Base-by-base conservation (phyloP, 768 basidiomycete species). In the Macrocybe gigantea region DNA sequence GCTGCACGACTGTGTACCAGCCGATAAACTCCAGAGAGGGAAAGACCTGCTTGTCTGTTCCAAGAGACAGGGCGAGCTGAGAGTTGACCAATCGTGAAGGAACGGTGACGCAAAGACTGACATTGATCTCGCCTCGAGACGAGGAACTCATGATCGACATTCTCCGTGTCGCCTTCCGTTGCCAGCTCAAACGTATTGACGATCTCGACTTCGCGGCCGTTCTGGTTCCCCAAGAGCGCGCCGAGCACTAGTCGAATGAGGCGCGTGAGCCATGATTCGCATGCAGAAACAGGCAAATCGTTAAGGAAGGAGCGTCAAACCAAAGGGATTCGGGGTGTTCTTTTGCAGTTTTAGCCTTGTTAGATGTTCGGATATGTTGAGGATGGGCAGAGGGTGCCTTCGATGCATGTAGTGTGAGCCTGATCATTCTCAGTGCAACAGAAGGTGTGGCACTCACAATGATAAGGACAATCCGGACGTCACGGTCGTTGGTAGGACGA, bases 21-120 rank as follows among this genome's bases (percentile, higher is more conserved):
- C 96, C 96, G 44, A 99, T 88, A 60, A 99, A 85, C 61, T 98
- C 96, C 33, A 98, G 76, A 1, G 93, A 93, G 8, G 96, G 96
- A 64, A 99, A 98, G 14, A 98, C 95, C 68, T 96, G 93, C 65
- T 95, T 95, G 75, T 93, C 95, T 98, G 64, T 38, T 55, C 43
- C 44, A 22, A 22, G 22, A 22, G 22, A 22, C 22, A 22, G 4
- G 22, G 22, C 22, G 22, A 22, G 4, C 22, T 4, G 22, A 22
- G 45, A 47, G 41, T 57, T 34, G 35, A 33, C 12, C 38, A 45
- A 14, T 39, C 47, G 52, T 32, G 48, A 44, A 41, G 33, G 44
- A 7, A 41, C 41, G 15, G 34, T 10, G 29, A 47, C 48, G 29
- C 40, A 15, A 39, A 49, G 41, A 51, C 67, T 56, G 74, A 68